Conservation (phyloP, 1,284 basidiomycete species). For the Ganoderma resinaceum region DNA sequence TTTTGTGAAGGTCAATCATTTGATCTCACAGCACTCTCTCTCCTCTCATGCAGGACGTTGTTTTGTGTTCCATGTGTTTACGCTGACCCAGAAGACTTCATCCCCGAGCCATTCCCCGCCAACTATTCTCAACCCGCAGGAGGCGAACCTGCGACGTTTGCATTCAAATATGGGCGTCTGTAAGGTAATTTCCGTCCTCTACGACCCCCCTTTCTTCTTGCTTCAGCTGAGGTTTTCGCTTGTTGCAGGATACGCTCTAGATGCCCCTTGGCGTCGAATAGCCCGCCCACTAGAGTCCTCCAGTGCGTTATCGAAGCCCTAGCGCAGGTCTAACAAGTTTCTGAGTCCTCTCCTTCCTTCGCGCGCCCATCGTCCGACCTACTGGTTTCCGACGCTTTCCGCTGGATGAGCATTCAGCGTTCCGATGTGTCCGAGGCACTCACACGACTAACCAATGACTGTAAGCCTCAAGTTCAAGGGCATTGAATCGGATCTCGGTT, state of each 20-base stretch:
- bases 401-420: background rate
- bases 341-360: background rate
- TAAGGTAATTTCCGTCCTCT: slow-evolving; percentile 3
- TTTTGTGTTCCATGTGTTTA: background rate
- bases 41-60: slow-evolving; percentile 3
- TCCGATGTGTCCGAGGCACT: background rate
- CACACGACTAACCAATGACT: background rate
- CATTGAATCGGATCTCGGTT: background rate
- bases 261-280: slow-evolving; percentile 1
- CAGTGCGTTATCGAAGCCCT: background rate
- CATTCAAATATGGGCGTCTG: slow-evolving; percentile 7
- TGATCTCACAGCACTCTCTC: background rate
- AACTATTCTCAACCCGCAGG: background rate
- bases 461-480: background rate
- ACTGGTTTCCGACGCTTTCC: background rate
- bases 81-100: slow-evolving; percentile 32
- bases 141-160: background rate
- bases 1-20: too few relatives aligned
- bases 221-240: background rate
- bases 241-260: slow-evolving; percentile 20
- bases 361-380: background rate
- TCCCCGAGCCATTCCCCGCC: slow-evolving; percentile 29
- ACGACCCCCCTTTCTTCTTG: background rate
- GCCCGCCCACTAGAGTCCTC: background rate
- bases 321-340: background rate